Conservation (phyloP, 176 grass and related monocot species). For the Phragmites australis region DNA sequence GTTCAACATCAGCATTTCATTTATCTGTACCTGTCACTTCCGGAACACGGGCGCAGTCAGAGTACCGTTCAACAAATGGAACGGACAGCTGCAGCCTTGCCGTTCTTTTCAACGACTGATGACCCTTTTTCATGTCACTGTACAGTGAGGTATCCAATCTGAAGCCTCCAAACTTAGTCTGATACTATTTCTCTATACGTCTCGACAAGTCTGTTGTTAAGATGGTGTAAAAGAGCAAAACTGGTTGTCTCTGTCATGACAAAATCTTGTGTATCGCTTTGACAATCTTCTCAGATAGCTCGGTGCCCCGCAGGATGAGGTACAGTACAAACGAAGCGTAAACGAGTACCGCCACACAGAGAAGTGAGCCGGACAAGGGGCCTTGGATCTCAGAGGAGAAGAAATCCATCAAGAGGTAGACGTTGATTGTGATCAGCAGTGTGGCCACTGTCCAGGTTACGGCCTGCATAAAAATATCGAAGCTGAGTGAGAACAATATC, state of each 20-base stretch:
- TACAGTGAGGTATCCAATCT: slow-evolving; percentile 23
- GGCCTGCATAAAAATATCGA: slow-evolving; percentile 47
- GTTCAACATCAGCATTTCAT: slow-evolving; percentile 30
- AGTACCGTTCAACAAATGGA: neutral
- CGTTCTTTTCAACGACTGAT: neutral
- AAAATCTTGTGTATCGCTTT: slow-evolving; percentile 45
- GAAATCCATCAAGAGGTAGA: slow-evolving; percentile 89
- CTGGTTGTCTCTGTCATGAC: slow-evolving; percentile 31
- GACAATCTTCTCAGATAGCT: slow-evolving; percentile 46
- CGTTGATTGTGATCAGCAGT: slow-evolving; percentile 84
- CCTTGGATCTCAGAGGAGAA: slow-evolving; percentile 79
- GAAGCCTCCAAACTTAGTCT: neutral
- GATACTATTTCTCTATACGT: slow-evolving; percentile 28
- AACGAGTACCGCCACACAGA: slow-evolving; percentile 48
- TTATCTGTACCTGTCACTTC: slow-evolving; percentile 20
- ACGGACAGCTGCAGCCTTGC: neutral
- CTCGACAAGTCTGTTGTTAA: neutral
- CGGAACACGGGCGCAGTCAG: neutral
- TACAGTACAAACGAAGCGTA: slow-evolving; percentile 74
- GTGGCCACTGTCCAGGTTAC: slow-evolving; percentile 85
- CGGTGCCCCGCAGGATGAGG: slow-evolving; percentile 64
- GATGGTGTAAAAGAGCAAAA: slow-evolving; percentile 24
- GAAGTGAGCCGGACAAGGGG: slow-evolving; percentile 50
- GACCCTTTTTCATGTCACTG: slow-evolving; percentile 21
- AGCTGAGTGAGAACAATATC: neutral